A percentile compares a stretch with the other conserved stretches of the same genome.
phyloP scores from a whole-genome alignment of 2,329 filamentous ascomycete species.

The Xylariaceae sp. region DNA sequence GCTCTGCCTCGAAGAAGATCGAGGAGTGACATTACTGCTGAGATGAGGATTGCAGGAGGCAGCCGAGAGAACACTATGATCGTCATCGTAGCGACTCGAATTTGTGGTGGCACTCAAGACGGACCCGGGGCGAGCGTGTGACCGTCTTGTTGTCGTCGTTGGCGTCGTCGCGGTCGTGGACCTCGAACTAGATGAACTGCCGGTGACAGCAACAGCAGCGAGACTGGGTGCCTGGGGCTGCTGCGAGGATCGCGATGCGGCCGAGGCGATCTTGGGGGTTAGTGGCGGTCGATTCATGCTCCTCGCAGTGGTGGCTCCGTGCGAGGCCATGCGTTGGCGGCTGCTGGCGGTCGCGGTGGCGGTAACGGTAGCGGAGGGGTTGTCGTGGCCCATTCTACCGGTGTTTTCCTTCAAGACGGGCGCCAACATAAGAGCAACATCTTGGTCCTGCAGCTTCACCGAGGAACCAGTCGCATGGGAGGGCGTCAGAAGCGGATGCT shows the following conservation, averaged over 20 bases:
- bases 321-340: slow-evolving; percentile 62
- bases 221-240: slow-evolving; percentile 27
- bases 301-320: slow-evolving; percentile 58
- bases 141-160: slow-evolving; percentile 36
- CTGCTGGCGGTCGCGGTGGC: slow-evolving; percentile 43
- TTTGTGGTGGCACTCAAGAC: slow-evolving; percentile 28
- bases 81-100: slow-evolving; percentile 43
- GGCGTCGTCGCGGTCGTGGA: slow-evolving; percentile 17
- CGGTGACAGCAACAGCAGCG: slow-evolving; percentile 1
- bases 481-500: too few species aligned
- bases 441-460: slow-evolving; percentile 35
- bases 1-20: slow-evolving; percentile 67
- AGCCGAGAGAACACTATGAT: slow-evolving; percentile 34
- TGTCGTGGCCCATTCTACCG: slow-evolving; percentile 35
- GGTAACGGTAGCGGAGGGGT: slow-evolving; percentile 36
- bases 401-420: slow-evolving; percentile 29
- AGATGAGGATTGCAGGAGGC: slow-evolving; percentile 53
- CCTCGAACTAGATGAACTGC: slow-evolving; percentile 15
- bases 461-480: background rate
- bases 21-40: slow-evolving; percentile 68
- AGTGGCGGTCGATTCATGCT: slow-evolving; percentile 44
- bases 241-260: slow-evolving; percentile 7
- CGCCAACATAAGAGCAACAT: slow-evolving; percentile 33
- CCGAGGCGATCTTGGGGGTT: slow-evolving; percentile 51
- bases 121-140: slow-evolving; percentile 28